Evolutionary conservation across 2,329 filamentous ascomycete species (phyloP).

Genomic region (Colletotrichum trifolii): DNA sequence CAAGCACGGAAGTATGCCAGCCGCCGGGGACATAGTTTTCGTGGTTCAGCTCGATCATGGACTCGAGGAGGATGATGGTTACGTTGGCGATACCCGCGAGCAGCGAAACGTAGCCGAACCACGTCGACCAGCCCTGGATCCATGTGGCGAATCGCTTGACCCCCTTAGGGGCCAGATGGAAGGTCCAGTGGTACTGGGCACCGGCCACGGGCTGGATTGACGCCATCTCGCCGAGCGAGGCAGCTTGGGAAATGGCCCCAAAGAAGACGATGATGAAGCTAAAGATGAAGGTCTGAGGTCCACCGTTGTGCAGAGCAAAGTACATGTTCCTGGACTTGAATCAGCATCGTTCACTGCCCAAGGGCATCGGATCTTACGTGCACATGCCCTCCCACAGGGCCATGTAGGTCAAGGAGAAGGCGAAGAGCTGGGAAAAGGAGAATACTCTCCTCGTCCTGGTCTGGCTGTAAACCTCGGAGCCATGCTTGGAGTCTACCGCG

Average conservation of each 20-base stretch:
- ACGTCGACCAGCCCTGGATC: constrained; percentile 17
- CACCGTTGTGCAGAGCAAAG: constrained; percentile 21
- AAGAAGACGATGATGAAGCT: constrained; percentile 20
- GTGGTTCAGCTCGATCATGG: constrained; percentile 15
- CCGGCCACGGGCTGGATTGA: constrained; percentile 17
- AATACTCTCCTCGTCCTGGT: constrained; percentile 13
- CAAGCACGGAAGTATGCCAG: constrained; percentile 17
- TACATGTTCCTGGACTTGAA: constrained; percentile 9
- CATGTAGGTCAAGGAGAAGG: constrained; percentile 19
- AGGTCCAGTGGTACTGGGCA: constrained; percentile 19
- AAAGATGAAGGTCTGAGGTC: constrained; percentile 18
- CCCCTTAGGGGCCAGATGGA: neutral
- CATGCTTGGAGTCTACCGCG: constrained; percentile 10
- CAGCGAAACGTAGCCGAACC: constrained; percentile 13
- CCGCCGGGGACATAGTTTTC: constrained; percentile 5
- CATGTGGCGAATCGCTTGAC: constrained; percentile 11
- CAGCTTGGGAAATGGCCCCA: constrained; percentile 16
- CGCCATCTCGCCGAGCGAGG: constrained; percentile 18
- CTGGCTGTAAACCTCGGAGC: constrained; percentile 17
- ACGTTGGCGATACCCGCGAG: constrained; percentile 9
- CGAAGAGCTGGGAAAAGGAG: constrained; percentile 20
- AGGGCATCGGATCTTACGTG: constrained; percentile 1
- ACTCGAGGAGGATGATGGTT: constrained; percentile 4
- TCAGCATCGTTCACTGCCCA: no score
- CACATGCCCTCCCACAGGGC: constrained; percentile 22